phyloP scores from a whole-genome alignment of 2,329 filamentous ascomycete species.

The Incumbomyces delicatus region DNA sequence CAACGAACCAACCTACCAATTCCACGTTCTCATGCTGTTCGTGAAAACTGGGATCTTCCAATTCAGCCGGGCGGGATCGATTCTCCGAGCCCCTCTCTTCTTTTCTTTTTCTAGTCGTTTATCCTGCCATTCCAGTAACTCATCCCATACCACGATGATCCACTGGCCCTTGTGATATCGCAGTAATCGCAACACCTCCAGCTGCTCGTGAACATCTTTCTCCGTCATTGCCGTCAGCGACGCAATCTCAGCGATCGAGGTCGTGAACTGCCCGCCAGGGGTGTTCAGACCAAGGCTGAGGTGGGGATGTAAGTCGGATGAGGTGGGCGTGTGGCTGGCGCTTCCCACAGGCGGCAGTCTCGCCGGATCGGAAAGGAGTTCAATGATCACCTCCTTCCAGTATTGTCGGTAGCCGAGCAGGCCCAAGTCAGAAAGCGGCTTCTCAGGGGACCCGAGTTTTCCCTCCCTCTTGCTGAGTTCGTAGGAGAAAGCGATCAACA shows the following conservation, averaged over 20 bases:
- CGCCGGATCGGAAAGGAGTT: slow-evolving; percentile 66
- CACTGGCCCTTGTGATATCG: slow-evolving; percentile 94
- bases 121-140: slow-evolving; percentile 59
- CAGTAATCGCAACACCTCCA: slow-evolving; percentile 91
- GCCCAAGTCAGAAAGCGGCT: slow-evolving; percentile 87
- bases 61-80: slow-evolving; percentile 69
- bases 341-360: slow-evolving; percentile 33
- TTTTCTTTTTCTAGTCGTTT: slow-evolving; percentile 71
- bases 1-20: too few relatives aligned
- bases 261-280: slow-evolving; percentile 27
- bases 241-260: slow-evolving; percentile 79
- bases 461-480: slow-evolving; percentile 91
- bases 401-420: slow-evolving; percentile 91
- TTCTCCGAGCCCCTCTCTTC: slow-evolving; percentile 56
- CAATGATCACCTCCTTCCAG: slow-evolving; percentile 91
- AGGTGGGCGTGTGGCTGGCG: slow-evolving; percentile 16
- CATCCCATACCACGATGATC: slow-evolving; percentile 84
- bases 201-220: slow-evolving; percentile 86
- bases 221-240: slow-evolving; percentile 84
- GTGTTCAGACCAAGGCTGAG: slow-evolving; percentile 9
- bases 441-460: slow-evolving; percentile 92
- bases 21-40: slow-evolving; percentile 84
- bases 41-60: slow-evolving; percentile 97
- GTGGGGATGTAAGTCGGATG: slow-evolving; percentile 18
- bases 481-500: slow-evolving; percentile 96